Conservation (phyloP, 306 rosid genomes). For the Trifolium subterraneum region DNA sequence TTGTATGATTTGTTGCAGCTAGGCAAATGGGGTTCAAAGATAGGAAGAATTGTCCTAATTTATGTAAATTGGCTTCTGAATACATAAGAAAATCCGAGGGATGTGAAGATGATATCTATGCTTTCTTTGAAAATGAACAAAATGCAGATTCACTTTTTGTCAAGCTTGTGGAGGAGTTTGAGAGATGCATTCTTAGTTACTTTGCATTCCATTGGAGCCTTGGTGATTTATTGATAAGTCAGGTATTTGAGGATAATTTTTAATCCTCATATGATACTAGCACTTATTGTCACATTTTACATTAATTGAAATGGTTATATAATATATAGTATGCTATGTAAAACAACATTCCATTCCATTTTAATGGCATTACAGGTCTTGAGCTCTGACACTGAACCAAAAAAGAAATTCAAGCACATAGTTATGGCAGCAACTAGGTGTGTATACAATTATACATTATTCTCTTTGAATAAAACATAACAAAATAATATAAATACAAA, state of each 20-base stretch:
- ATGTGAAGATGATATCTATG: slow-evolving; percentile 78
- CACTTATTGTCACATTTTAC: background rate
- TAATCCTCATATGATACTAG: too few relatives aligned
- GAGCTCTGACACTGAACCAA: slow-evolving; percentile 79
- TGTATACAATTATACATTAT: slow-evolving; percentile 12
- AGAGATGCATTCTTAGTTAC: slow-evolving; percentile 96
- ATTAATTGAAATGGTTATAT: background rate
- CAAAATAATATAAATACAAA: too few relatives aligned
- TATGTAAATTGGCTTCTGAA: slow-evolving; percentile 86
- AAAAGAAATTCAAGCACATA: slow-evolving; percentile 73
- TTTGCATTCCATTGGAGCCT: slow-evolving; percentile 92
- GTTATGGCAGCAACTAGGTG: slow-evolving; percentile 97
- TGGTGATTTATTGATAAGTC: slow-evolving; percentile 79
- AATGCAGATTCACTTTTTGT: slow-evolving; percentile 88
- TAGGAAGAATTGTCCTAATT: slow-evolving; percentile 73
- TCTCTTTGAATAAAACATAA: too few relatives aligned
- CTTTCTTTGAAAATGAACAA: slow-evolving; percentile 73
- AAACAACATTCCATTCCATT: too few relatives aligned
- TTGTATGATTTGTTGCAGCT: slow-evolving; percentile 61
- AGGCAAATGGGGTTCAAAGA: slow-evolving; percentile 95
- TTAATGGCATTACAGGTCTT: slow-evolving; percentile 68
- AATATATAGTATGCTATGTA: too few relatives aligned
- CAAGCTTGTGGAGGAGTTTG: slow-evolving; percentile 97
- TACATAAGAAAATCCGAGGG: slow-evolving; percentile 78
- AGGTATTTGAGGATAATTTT: slow-evolving; percentile 51